Evolutionary conservation across 768 basidiomycete genomes (phyloP).

Genomic region (Phylloporus rhodoxanthus): DNA sequence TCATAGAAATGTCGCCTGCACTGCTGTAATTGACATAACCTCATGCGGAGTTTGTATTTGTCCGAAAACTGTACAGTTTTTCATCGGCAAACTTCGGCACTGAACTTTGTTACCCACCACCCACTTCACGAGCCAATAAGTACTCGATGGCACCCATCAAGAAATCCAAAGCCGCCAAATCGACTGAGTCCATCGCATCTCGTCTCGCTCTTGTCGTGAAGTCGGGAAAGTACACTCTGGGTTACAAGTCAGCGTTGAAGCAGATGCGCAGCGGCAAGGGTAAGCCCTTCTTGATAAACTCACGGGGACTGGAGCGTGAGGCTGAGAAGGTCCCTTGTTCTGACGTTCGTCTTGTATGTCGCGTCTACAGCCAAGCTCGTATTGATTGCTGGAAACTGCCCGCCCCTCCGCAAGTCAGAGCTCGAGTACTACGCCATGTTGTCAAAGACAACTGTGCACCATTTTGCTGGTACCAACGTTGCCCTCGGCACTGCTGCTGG

Average conservation of each 20-base stretch:
- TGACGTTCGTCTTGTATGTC: slow-evolving; percentile 37
- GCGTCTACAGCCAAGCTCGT: slow-evolving; percentile 82
- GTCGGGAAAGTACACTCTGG: slow-evolving; percentile 95
- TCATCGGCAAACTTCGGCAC: slow-evolving; percentile 11
- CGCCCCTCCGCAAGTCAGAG: slow-evolving; percentile 98
- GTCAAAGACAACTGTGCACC: slow-evolving; percentile 97
- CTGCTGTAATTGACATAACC: slow-evolving; percentile 35
- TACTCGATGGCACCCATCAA: slow-evolving; percentile 87
- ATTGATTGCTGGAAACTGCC: slow-evolving; percentile 98
- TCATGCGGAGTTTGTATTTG: slow-evolving; percentile 20
- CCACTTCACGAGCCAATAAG: too few species aligned
- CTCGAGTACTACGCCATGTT: slow-evolving; percentile 99
- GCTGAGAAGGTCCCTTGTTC: slow-evolving; percentile 98
- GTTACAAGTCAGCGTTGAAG: slow-evolving; percentile 98
- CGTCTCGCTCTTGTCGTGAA: slow-evolving; percentile 95
- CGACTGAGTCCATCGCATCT: slow-evolving; percentile 88
- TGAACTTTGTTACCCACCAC: slow-evolving; percentile 13
- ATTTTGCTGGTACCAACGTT: slow-evolving; percentile 96
- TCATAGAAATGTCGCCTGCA: slow-evolving; percentile 74
- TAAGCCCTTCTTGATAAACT: slow-evolving; percentile 50
- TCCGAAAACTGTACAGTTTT: slow-evolving; percentile 28
- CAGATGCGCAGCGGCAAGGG: slow-evolving; percentile 98
- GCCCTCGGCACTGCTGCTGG: slow-evolving; percentile 98
- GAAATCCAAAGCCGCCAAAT: slow-evolving; percentile 92
- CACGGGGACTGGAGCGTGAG: slow-evolving; percentile 93